These are phyloP conservation scores for Oryza meyeriana DNA, from an alignment of 176 grass and related monocot species.

Conservation along the genomic window DNA sequence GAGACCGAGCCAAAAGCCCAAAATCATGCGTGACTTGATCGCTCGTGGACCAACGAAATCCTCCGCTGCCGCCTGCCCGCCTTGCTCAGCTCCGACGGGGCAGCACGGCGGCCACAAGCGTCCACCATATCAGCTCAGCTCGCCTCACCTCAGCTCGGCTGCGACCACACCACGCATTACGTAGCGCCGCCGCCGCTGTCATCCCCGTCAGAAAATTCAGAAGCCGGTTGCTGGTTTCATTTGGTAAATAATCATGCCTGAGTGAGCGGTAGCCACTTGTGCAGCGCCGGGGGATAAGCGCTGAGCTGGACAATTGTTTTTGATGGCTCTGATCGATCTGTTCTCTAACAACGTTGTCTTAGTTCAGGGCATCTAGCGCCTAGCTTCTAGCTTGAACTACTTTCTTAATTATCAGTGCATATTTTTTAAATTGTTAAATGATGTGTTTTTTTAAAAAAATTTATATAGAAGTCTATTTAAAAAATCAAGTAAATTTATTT, in stretches of 20 bases:
- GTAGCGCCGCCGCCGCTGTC: not conserved
- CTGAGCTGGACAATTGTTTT: conserved; percentile 36
- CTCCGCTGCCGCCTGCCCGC: too few relatives aligned
- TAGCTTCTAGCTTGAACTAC: too few relatives aligned
- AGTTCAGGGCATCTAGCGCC: not conserved
- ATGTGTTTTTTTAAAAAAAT: too few relatives aligned
- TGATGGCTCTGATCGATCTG: not conserved
- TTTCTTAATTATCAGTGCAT: too few relatives aligned
- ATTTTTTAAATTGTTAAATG: too few relatives aligned
- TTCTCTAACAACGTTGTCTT: conserved; percentile 14
- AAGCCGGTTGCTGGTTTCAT: not conserved
- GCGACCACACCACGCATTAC: not conserved
- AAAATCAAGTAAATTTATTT: too few relatives aligned
- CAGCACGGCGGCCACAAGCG: conserved; percentile 19
- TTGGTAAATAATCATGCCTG: not conserved
- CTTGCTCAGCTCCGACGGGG: not conserved
- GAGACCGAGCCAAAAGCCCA: not conserved
- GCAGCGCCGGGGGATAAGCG: conserved; percentile 37
- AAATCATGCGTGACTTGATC: conserved; percentile 30
- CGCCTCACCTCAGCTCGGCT: not conserved
- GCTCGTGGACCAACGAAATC: conserved; percentile 26
- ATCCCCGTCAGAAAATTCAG: conserved; percentile 25
- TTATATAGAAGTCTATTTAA: too few relatives aligned
- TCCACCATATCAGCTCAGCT: not conserved
- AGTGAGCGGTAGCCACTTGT: conserved; percentile 19